Evolutionary conservation across 257 asterid species (phyloP), one percentile per base, ranked within the genome.

Genomic region (Leonotis leonurus): DNA sequence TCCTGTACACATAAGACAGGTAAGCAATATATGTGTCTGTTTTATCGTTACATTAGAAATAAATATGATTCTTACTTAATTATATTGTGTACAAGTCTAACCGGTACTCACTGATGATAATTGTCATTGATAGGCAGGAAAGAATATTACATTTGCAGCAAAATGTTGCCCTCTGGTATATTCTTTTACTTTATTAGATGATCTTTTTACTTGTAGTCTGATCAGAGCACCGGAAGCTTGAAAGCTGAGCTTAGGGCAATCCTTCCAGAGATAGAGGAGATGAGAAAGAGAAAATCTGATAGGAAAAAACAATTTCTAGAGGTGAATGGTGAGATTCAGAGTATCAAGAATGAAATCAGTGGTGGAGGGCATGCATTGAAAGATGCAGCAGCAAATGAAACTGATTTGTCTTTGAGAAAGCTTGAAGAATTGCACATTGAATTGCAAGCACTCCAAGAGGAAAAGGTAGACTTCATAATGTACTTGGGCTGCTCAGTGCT

Each of bases 1-100:
- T 56, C 97, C 99, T 5, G 95, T 93, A 16, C 95, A 89, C 77
- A 85, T 80, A 79, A 82, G 95, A 56, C 97, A 87, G 97, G 97
- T 85, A 20, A 69, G 84, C 12, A 4, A 10, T n/a, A 56, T 4
- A 27, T 22, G 26, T 16, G n/a, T n/a, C n/a, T n/a, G n/a, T 9
- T 51, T n/a, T n/a, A n/a, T n/a, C n/a, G n/a, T n/a, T n/a, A n/a
- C n/a, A n/a, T n/a, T n/a, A n/a, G n/a, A n/a, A n/a, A n/a, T n/a
- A n/a, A n/a, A n/a, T n/a, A n/a, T n/a, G n/a, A n/a, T n/a, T n/a
- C n/a, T n/a, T n/a, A n/a, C n/a, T n/a, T n/a, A n/a, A n/a, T n/a
- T n/a, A n/a, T n/a, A n/a, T n/a, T n/a, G n/a, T n/a, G n/a, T n/a
- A n/a, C n/a, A n/a, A n/a, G n/a, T n/a, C n/a, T n/a, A n/a, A n/a